These are phyloP conservation scores for Orbilia blumenaviensis DNA, from an alignment of 2,329 filamentous ascomycete species.

Conservation along the genomic window DNA sequence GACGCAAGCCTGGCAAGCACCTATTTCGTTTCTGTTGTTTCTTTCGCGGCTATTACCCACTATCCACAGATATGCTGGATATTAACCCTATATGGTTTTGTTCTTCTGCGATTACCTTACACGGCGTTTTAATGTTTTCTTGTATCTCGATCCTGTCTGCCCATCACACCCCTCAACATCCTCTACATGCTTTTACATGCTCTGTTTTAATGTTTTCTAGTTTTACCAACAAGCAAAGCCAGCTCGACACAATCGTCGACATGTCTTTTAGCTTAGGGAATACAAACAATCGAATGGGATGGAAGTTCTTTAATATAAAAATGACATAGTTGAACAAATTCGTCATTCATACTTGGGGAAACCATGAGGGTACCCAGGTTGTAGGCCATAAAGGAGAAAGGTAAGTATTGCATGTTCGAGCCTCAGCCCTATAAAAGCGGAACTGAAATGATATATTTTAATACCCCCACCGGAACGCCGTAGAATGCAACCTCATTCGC, in stretches of 20 bases:
- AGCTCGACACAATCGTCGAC: background rate
- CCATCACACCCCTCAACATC: background rate
- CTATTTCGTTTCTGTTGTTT: slow-evolving; percentile 23
- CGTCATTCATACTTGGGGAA: background rate
- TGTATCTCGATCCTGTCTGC: background rate
- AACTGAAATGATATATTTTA: background rate
- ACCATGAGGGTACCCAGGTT: background rate
- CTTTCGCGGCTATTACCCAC: background rate
- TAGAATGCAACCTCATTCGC: background rate
- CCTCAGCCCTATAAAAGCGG: background rate
- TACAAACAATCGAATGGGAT: slow-evolving; percentile 5
- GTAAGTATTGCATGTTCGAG: background rate
- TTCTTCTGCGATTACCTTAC: slow-evolving; percentile 13
- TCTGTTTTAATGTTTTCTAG: slow-evolving; percentile 8
- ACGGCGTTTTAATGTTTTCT: slow-evolving; percentile 13
- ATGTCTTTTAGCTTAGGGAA: slow-evolving; percentile 11
- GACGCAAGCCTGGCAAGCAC: background rate
- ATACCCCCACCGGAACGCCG: background rate
- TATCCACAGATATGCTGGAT: slow-evolving; percentile 35
- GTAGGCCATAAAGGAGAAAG: background rate
- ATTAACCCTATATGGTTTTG: slow-evolving; percentile 21
- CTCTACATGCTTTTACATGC: slow-evolving; percentile 11
- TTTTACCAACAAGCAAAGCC: background rate
- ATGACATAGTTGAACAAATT: no score
- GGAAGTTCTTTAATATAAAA: no score